Percentiles rank a stretch among this genome's conserved stretches.
Evolutionary conservation across 2,329 filamentous ascomycete genomes (phyloP).

Genomic region (Beauveria pseudobassiana): DNA sequence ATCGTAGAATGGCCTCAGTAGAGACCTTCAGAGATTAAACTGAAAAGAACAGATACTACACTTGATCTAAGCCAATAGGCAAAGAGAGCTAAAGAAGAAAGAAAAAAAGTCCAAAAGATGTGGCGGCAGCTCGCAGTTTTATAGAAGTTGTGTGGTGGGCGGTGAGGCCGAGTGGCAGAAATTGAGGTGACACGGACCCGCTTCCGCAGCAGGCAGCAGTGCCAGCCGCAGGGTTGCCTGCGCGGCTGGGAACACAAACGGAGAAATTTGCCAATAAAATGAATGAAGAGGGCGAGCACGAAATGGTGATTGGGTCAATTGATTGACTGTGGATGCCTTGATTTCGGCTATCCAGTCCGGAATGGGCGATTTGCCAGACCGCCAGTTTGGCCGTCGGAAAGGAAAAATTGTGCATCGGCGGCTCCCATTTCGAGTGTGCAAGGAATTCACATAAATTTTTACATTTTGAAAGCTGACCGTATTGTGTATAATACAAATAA

Average conservation of each 20-base stretch:
- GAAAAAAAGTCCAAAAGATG: slow-evolving; percentile 19
- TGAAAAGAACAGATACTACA: slow-evolving; percentile 97
- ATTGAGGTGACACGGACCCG: background rate
- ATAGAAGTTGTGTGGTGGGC: slow-evolving; percentile 18
- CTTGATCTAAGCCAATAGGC: slow-evolving; percentile 76
- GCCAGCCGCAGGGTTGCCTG: background rate
- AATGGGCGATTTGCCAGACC: background rate
- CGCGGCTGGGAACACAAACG: background rate
- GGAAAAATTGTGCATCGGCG: background rate
- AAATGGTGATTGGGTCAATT: slow-evolving; percentile 1
- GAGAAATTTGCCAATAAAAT: background rate
- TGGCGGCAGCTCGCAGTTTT: slow-evolving; percentile 17
- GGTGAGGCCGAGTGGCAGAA: slow-evolving; percentile 13
- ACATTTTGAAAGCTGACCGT: background rate
- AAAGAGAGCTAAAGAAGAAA: slow-evolving; percentile 36
- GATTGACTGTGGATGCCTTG: background rate
- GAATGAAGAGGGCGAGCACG: background rate
- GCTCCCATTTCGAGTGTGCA: background rate
- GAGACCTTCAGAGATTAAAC: slow-evolving; percentile 88
- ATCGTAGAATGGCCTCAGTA: slow-evolving; percentile 65
- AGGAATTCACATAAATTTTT: background rate
- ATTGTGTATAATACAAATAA: too few species aligned
- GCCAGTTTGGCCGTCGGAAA: background rate
- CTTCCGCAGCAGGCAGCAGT: background rate
- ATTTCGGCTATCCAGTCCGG: background rate